Base-by-base conservation (phyloP, 2,329 filamentous ascomycete species). In the Achaetomium macrosporum region DNA sequence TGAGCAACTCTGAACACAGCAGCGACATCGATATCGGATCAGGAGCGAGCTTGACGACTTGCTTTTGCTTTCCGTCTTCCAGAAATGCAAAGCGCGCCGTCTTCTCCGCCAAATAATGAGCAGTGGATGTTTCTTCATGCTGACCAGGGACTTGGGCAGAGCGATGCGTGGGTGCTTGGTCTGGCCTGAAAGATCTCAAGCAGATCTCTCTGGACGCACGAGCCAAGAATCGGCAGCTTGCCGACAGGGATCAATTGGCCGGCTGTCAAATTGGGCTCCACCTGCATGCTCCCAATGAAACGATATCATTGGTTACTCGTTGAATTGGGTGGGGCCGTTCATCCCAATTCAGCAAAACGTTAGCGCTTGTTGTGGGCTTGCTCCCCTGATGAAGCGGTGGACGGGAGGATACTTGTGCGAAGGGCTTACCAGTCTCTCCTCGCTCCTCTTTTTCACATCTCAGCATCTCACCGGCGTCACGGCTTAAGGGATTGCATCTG, bases 401-500 rank as follows among this genome's bases (percentile, higher is more conserved):
- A 47, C 45, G 50, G 25, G 15, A 40, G 46, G 15, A 36, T 58
- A 54, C 55, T 57, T 59, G 56, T 54, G 54, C 54, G 47, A 16
- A 41, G 33, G 35, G 35, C 8, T 13, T 16, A 2, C 8, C 54
- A 48, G 51, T 53, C 49, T 59, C 57, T 60, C 58, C 59, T 62
- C 59, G 53, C 56, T 60, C 56, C 49, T 60, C 25, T 61, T 59
- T 47, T 58, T 45, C 20, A 64, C 17, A 57, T 62, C 60, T 63
- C 63, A 61, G 64, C 59, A 64, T 59, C 11, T 61, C 61, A 30
- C 63, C 66, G 41, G 56, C 59, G 57, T 55, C 57, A 53, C 44
- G 50, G 51, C 57, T n/a, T 54, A 35, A 42, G 51, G 59, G 51
- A 59, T 44, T 57, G 56, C 64, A 62, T 66, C 56, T 65, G 61